Conservation (phyloP, 768 basidiomycete species). For the Leccinum obscurum region DNA sequence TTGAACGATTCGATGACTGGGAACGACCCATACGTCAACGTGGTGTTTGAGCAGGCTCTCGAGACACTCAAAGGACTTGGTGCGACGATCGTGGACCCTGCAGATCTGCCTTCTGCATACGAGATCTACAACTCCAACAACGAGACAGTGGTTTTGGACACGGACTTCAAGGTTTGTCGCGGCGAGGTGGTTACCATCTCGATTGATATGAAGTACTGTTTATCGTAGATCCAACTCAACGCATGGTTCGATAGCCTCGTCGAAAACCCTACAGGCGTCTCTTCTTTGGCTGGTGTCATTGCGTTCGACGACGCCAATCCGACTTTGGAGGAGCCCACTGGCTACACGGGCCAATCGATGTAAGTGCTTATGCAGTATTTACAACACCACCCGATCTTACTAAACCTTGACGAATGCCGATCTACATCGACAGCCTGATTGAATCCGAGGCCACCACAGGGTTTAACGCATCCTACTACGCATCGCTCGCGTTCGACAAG, state of each 20-base stretch:
- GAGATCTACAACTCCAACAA: slow-evolving; percentile 50
- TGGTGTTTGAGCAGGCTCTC: slow-evolving; percentile 43
- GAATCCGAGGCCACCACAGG: slow-evolving; percentile 28
- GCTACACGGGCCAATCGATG: slow-evolving; percentile 36
- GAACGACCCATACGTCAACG: slow-evolving; percentile 31
- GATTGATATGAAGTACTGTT: neutral
- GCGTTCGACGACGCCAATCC: slow-evolving; percentile 53
- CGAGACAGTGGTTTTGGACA: slow-evolving; percentile 53
- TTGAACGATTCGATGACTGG: slow-evolving; percentile 29
- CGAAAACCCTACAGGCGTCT: slow-evolving; percentile 59
- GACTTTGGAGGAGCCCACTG: slow-evolving; percentile 43
- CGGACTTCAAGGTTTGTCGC: slow-evolving; percentile 58
- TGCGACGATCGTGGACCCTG: slow-evolving; percentile 59
- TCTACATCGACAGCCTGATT: slow-evolving; percentile 16
- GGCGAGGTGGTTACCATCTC: neutral
- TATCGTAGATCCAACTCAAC: slow-evolving; percentile 50
- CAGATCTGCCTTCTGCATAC: slow-evolving; percentile 57
- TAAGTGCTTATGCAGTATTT: slow-evolving; percentile 28
- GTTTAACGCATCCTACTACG: slow-evolving; percentile 38
- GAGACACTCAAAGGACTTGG: slow-evolving; percentile 39
- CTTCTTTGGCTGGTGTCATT: slow-evolving; percentile 57
- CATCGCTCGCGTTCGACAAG: slow-evolving; percentile 45
- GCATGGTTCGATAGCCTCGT: slow-evolving; percentile 47
- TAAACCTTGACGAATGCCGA: neutral
- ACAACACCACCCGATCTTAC: neutral